These are phyloP conservation scores for Pontederia paniculata DNA, from an alignment of 176 grass and related monocot species.

Conservation along the genomic window DNA sequence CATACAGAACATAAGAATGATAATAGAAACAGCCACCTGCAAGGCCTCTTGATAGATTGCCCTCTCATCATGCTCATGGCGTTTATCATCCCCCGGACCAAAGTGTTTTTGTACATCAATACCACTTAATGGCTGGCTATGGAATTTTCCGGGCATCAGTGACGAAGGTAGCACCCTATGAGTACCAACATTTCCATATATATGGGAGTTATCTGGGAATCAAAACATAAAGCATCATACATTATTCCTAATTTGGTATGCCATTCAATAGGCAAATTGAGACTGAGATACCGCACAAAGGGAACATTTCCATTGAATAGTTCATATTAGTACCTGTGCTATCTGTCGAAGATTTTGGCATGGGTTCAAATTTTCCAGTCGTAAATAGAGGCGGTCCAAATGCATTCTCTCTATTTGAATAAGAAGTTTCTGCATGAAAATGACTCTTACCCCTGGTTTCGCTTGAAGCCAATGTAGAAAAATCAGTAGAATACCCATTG, in stretches of 20 bases:
- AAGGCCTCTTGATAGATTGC: conserved; percentile 85
- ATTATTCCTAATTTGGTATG: neutral
- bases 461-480: too few species aligned
- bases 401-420: neutral
- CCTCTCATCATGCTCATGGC: conserved; percentile 60
- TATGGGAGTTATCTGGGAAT: conserved; percentile 1
- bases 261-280: neutral
- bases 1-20: neutral
- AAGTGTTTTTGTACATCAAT: conserved; percentile 37
- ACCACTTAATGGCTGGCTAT: conserved; percentile 23
- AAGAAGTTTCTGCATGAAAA: too few species aligned
- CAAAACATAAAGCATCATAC: neutral
- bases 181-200: conserved; percentile 6
- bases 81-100: conserved; percentile 41
- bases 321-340: neutral
- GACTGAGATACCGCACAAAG: neutral
- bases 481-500: too few species aligned
- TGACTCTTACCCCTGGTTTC: too few species aligned
- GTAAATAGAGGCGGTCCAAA: neutral
- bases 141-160: conserved; percentile 12
- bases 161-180: conserved; percentile 12
- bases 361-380: neutral
- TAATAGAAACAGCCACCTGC: conserved; percentile 43
- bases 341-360: neutral
- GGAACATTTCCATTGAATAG: neutral